A percentile compares a stretch with the other conserved stretches of the same genome.
phyloP scores from a whole-genome alignment of 306 rosid species.

The Ormosia semicastrata region DNA sequence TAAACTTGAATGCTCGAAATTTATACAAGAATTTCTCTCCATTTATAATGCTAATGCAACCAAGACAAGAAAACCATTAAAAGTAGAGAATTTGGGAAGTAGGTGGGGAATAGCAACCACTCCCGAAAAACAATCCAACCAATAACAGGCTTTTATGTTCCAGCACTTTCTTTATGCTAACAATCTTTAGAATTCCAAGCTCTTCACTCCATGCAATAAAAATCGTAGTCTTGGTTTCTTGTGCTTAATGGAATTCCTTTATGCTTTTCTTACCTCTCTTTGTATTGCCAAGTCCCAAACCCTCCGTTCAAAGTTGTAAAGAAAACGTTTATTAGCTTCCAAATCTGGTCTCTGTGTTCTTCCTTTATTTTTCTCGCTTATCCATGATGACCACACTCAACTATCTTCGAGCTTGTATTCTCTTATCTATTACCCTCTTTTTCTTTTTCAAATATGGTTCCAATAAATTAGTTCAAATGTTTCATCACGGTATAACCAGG shows the following conservation, averaged over 20 bases:
- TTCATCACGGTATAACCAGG: neutral
- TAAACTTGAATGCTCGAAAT: no score
- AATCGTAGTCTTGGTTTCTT: slow-evolving; percentile 52
- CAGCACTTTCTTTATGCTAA: slow-evolving; percentile 45
- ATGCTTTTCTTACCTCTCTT: slow-evolving; percentile 54
- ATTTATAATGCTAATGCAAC: neutral
- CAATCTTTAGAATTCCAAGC: slow-evolving; percentile 74
- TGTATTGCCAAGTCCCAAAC: slow-evolving; percentile 36
- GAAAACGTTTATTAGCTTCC: slow-evolving; percentile 31
- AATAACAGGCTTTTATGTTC: slow-evolving; percentile 46
- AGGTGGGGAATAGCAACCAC: slow-evolving; percentile 41
- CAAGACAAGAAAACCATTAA: slow-evolving; percentile 39
- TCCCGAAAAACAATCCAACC: slow-evolving; percentile 7
- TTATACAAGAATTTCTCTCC: no score
- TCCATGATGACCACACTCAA: slow-evolving; percentile 44
- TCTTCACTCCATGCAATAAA: slow-evolving; percentile 53
- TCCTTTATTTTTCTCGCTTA: slow-evolving; percentile 37
- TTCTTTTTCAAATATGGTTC: neutral
- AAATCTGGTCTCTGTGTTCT: slow-evolving; percentile 24
- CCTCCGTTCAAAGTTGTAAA: slow-evolving; percentile 43
- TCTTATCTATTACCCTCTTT: neutral
- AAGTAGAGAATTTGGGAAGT: slow-evolving; percentile 49
- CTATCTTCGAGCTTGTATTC: neutral
- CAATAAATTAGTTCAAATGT: neutral
- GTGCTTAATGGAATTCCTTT: slow-evolving; percentile 72